These are phyloP conservation scores for Furcasterigmium furcatum DNA, from an alignment of 2,329 filamentous ascomycete genomes.

Conservation along the genomic window DNA sequence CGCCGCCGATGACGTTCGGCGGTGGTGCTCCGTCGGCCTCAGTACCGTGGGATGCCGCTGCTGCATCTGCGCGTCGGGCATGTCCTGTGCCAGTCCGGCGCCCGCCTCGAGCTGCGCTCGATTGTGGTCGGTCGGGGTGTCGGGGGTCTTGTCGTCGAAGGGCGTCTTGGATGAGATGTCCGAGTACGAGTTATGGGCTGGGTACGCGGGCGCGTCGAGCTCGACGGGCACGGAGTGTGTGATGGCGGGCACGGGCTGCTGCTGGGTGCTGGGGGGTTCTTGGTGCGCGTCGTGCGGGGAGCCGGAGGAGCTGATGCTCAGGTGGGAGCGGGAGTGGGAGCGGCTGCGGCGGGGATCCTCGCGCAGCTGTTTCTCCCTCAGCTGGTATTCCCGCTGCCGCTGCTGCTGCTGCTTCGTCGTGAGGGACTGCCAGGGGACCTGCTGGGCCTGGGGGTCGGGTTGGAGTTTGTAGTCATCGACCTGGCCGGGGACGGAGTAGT, in stretches of 20 bases:
- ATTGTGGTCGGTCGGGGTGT: neutral
- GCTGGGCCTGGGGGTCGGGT: neutral
- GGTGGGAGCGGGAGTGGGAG: neutral
- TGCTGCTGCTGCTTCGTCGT: conserved; percentile 4
- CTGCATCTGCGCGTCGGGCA: neutral
- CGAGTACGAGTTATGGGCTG: neutral
- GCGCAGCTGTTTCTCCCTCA: neutral
- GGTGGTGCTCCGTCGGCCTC: neutral
- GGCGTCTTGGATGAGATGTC: neutral
- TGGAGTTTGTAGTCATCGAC: neutral
- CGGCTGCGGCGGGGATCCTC: neutral
- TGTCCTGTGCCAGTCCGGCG: too few relatives aligned
- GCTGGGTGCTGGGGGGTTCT: neutral
- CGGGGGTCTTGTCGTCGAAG: conserved; percentile 2
- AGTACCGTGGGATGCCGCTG: neutral
- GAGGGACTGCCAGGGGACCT: conserved; percentile 3
- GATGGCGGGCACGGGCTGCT: neutral
- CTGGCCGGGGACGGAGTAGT: conserved; percentile 1
- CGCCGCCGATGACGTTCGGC: neutral
- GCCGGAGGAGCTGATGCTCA: too few relatives aligned
- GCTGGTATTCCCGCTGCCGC: neutral
- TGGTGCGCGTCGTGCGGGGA: neutral
- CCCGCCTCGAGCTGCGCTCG: too few relatives aligned
- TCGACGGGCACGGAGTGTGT: neutral
- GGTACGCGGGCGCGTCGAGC: neutral